phyloP scores from a whole-genome alignment of 2,329 filamentous ascomycete species.

The Coccinonectria pachysandricola region DNA sequence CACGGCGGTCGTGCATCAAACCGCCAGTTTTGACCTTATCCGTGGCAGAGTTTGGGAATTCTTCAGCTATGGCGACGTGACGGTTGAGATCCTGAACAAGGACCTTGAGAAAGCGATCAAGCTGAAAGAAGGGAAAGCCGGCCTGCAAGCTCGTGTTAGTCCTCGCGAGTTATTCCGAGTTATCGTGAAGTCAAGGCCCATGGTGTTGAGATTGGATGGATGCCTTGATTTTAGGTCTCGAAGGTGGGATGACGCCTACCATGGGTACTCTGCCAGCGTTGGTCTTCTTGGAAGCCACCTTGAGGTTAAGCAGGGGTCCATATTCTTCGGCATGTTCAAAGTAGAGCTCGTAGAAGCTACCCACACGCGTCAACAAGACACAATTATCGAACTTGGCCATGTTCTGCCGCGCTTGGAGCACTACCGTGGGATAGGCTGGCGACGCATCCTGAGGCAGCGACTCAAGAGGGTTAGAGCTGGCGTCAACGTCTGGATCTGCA shows the following conservation, averaged over 20 bases:
- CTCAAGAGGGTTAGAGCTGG: conserved; percentile 16
- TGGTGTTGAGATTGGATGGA: too few relatives aligned
- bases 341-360: conserved; percentile 96
- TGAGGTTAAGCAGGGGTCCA: conserved; percentile 77
- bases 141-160: conserved; percentile 40
- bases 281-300: conserved; percentile 74
- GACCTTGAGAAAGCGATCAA: conserved; percentile 86
- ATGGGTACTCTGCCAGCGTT: conserved; percentile 72
- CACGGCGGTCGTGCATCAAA: conserved; percentile 71
- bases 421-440: conserved; percentile 71
- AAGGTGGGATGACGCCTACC: conserved; percentile 44
- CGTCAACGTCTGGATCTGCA: conserved; percentile 7
- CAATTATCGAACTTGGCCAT: conserved; percentile 88
- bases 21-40: conserved; percentile 66
- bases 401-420: conserved; percentile 78
- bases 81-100: conserved; percentile 84
- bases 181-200: too few relatives aligned
- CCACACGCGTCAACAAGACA: conserved; percentile 82
- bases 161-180: too few relatives aligned
- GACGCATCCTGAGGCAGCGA: conserved; percentile 30
- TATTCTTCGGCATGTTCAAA: conserved; percentile 90
- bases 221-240: too few relatives aligned
- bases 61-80: conserved; percentile 89
- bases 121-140: conserved; percentile 86
- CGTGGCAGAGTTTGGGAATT: conserved; percentile 66